Evolutionary conservation across 2,329 filamentous ascomycete species (phyloP).

Genomic region (Hyphodiscus sp.): DNA sequence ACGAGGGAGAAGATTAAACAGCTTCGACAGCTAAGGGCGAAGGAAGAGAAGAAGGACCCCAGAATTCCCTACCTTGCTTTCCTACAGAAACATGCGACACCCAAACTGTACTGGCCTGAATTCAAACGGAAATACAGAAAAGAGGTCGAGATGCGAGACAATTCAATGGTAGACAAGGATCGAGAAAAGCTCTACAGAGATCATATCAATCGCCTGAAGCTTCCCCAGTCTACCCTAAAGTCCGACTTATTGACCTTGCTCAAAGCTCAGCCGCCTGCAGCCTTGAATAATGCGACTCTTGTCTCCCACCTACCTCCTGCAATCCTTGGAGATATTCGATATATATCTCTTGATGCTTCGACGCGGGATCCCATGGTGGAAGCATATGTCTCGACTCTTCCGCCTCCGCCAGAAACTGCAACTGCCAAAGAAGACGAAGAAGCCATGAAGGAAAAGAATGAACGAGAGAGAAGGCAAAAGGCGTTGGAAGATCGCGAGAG

Average conservation of each 20-base stretch:
- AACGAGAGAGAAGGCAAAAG: slow-evolving; percentile 53
- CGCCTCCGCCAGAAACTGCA: slow-evolving; percentile 46
- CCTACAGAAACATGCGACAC: slow-evolving; percentile 72
- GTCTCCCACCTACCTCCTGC: slow-evolving; percentile 52
- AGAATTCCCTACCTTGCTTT: slow-evolving; percentile 76
- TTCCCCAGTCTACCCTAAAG: slow-evolving; percentile 60
- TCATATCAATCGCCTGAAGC: slow-evolving; percentile 59
- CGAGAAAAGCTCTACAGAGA: slow-evolving; percentile 76
- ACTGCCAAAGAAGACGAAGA: slow-evolving; percentile 45
- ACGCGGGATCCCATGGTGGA: slow-evolving; percentile 60
- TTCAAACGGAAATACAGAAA: slow-evolving; percentile 88
- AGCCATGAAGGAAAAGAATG: slow-evolving; percentile 43
- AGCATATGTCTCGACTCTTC: slow-evolving; percentile 58
- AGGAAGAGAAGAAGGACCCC: slow-evolving; percentile 76
- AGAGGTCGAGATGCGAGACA: slow-evolving; percentile 72
- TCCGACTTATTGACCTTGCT: slow-evolving; percentile 62
- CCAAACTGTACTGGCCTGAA: slow-evolving; percentile 95
- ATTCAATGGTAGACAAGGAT: slow-evolving; percentile 65
- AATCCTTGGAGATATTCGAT: slow-evolving; percentile 61
- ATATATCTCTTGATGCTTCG: slow-evolving; percentile 56
- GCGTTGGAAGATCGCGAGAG: slow-evolving; percentile 60
- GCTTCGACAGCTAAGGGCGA: slow-evolving; percentile 65
- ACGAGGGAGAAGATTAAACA: slow-evolving; percentile 66
- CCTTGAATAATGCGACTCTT: slow-evolving; percentile 54
- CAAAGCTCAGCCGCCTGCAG: slow-evolving; percentile 49